Percentiles rank a stretch among this genome's conserved stretches.
Evolutionary conservation across 177 flowering plant genomes (phyloP).

Genomic region (Vitis hybrid): DNA sequence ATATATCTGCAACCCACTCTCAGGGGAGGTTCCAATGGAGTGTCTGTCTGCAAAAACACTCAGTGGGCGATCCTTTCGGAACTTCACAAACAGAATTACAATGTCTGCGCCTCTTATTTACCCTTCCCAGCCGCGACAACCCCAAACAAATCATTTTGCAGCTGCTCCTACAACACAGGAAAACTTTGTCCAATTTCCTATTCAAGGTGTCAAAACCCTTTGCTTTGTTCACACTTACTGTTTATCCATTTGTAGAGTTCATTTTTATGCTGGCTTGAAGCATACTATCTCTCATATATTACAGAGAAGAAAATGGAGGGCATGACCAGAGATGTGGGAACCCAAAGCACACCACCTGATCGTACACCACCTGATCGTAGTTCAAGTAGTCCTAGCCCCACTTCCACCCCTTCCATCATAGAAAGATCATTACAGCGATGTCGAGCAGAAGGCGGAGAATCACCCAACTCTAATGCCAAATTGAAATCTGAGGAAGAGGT

Average conservation of each 20-base stretch:
- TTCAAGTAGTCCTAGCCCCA: slow-evolving; percentile 53
- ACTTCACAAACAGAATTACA: slow-evolving; percentile 38
- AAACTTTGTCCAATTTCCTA: slow-evolving; percentile 19
- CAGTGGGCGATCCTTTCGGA: slow-evolving; percentile 53
- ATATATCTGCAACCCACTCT: slow-evolving; percentile 83
- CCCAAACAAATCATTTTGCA: slow-evolving; percentile 29
- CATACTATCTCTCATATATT: not conserved
- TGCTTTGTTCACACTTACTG: not conserved
- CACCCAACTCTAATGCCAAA: slow-evolving; percentile 25
- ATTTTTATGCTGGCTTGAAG: not conserved
- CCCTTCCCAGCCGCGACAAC: slow-evolving; percentile 23
- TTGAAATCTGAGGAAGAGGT: slow-evolving; percentile 37
- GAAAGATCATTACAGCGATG: slow-evolving; percentile 42
- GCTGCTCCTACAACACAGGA: slow-evolving; percentile 12
- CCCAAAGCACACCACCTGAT: slow-evolving; percentile 62
- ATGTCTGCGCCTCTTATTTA: slow-evolving; percentile 76
- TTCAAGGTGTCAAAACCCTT: slow-evolving; percentile 27
- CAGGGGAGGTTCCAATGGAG: slow-evolving; percentile 88
- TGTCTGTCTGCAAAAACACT: slow-evolving; percentile 83
- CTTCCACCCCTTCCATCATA: slow-evolving; percentile 49
- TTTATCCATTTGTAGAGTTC: not conserved
- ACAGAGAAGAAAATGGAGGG: slow-evolving; percentile 37
- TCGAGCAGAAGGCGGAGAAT: slow-evolving; percentile 27
- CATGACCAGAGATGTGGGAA: slow-evolving; percentile 66
- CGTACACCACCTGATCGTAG: slow-evolving; percentile 47